Evolutionary conservation across 768 basidiomycete species (phyloP).

Genomic region (Sutorius australiensis): DNA sequence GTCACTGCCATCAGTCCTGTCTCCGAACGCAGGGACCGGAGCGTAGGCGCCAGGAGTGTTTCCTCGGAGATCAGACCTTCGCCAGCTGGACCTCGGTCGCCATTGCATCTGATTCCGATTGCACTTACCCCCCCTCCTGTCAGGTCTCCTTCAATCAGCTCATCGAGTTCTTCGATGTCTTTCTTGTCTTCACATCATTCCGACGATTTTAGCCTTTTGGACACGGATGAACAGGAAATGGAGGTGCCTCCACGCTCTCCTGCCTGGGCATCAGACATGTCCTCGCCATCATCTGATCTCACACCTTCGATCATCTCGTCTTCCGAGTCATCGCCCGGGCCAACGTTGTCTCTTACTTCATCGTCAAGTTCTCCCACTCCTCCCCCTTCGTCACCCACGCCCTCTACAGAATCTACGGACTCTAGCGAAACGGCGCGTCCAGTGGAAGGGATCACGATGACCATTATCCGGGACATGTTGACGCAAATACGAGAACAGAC

Average conservation of each 20-base stretch:
- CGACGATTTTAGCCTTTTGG: constrained; percentile 56
- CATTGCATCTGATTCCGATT: constrained; percentile 29
- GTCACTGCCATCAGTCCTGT: constrained; percentile 42
- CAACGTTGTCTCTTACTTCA: constrained; percentile 39
- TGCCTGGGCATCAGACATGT: constrained; percentile 33
- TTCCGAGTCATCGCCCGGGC: constrained; percentile 33
- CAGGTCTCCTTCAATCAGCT: constrained; percentile 39
- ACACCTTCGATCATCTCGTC: constrained; percentile 35
- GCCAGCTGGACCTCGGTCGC: constrained; percentile 26
- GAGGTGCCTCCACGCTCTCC: constrained; percentile 32
- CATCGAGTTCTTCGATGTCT: constrained; percentile 35
- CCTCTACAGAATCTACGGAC: constrained; percentile 29
- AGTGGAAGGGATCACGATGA: constrained; percentile 33
- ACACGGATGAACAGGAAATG: constrained; percentile 27
- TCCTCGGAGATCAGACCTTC: constrained; percentile 31
- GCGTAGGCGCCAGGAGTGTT: constrained; percentile 44
- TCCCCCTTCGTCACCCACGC: constrained; percentile 35
- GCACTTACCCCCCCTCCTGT: constrained; percentile 42
- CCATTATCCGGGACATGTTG: constrained; percentile 51
- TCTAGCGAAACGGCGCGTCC: constrained; percentile 37
- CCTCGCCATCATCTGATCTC: constrained; percentile 25
- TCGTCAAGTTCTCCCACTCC: constrained; percentile 33
- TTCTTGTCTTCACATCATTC: constrained; percentile 67
- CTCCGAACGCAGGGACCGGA: constrained; percentile 39
- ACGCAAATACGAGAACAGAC: constrained; percentile 57